These are phyloP conservation scores for Metschnikowia kunwiensis DNA, from an alignment of 805 yeast genomes.

Conservation along the genomic window DNA sequence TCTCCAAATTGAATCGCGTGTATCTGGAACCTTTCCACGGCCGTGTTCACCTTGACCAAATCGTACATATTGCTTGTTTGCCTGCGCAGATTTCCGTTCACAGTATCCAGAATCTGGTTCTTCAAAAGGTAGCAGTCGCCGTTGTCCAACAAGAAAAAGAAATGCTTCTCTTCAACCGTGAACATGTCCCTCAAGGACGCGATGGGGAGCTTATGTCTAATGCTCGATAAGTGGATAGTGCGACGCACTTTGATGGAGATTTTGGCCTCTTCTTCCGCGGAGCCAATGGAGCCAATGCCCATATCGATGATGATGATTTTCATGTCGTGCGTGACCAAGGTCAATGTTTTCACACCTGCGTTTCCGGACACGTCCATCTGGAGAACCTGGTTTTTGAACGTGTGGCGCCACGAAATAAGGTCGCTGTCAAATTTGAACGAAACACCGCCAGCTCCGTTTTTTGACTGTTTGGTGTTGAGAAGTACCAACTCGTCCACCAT, in stretches of 20 bases:
- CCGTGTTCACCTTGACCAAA: slow-evolving; percentile 27
- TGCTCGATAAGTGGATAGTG: slow-evolving; percentile 36
- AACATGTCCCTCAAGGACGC: slow-evolving; percentile 22
- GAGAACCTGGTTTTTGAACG: slow-evolving; percentile 26
- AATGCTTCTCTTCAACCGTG: slow-evolving; percentile 30
- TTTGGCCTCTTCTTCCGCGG: slow-evolving; percentile 17
- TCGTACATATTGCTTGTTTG: slow-evolving; percentile 32
- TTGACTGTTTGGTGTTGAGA: slow-evolving; percentile 29
- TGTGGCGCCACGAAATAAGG: slow-evolving; percentile 37
- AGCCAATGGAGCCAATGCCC: slow-evolving; percentile 7
- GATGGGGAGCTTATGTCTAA: slow-evolving; percentile 26
- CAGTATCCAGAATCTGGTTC: slow-evolving; percentile 22
- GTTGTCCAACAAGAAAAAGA: slow-evolving; percentile 33
- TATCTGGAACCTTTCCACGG: slow-evolving; percentile 34
- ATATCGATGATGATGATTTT: slow-evolving; percentile 29
- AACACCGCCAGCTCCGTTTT: slow-evolving; percentile 32
- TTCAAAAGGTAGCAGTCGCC: slow-evolving; percentile 40
- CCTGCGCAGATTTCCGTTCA: slow-evolving; percentile 4
- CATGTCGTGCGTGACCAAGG: slow-evolving; percentile 30
- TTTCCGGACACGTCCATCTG: slow-evolving; percentile 16
- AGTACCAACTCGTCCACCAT: slow-evolving; percentile 37
- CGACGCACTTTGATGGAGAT: slow-evolving; percentile 29
- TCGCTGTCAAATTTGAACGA: slow-evolving; percentile 37
- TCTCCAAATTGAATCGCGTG: slow-evolving; percentile 20
- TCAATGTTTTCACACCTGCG: slow-evolving; percentile 13